phyloP scores from a whole-genome alignment of 495 filamentous ascomycete species.

The Parathielavia appendiculata region DNA sequence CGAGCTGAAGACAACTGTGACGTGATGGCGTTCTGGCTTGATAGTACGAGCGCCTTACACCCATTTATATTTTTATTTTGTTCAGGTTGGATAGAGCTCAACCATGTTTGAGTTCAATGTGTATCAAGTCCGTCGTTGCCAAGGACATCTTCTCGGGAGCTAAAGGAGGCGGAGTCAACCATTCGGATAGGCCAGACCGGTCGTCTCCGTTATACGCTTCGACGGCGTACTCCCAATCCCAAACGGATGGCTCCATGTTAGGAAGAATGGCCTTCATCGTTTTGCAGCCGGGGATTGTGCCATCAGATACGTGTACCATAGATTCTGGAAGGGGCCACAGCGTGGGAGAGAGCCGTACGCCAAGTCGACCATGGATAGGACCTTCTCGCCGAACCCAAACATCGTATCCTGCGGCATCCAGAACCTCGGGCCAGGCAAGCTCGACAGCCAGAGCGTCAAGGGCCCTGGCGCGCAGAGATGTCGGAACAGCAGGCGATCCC shows the following conservation, averaged over 20 bases:
- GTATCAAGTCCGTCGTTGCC: slow-evolving; percentile 5
- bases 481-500: slow-evolving; percentile 9
- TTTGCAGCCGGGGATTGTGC: too few relatives aligned
- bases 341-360: neutral
- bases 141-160: neutral
- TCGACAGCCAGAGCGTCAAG: slow-evolving; percentile 3
- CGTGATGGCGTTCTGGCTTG: too few relatives aligned
- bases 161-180: slow-evolving; percentile 9
- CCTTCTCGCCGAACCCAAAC: slow-evolving; percentile 2
- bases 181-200: slow-evolving; percentile 15
- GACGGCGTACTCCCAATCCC: slow-evolving; percentile 21
- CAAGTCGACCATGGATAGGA: neutral
- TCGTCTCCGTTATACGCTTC: slow-evolving; percentile 18
- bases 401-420: slow-evolving; percentile 10
- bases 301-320: neutral
- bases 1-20: too few relatives aligned
- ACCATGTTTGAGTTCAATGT: slow-evolving; percentile 3
- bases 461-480: neutral
- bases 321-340: neutral
- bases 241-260: slow-evolving; percentile 7
- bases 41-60: too few relatives aligned
- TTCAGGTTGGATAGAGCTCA: neutral
- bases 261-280: neutral
- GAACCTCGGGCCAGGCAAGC: slow-evolving; percentile 12
- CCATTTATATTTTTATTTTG: too few relatives aligned